Conservation (phyloP, 2,329 filamentous ascomycete genomes). For the Trichoderma lentiforme region DNA sequence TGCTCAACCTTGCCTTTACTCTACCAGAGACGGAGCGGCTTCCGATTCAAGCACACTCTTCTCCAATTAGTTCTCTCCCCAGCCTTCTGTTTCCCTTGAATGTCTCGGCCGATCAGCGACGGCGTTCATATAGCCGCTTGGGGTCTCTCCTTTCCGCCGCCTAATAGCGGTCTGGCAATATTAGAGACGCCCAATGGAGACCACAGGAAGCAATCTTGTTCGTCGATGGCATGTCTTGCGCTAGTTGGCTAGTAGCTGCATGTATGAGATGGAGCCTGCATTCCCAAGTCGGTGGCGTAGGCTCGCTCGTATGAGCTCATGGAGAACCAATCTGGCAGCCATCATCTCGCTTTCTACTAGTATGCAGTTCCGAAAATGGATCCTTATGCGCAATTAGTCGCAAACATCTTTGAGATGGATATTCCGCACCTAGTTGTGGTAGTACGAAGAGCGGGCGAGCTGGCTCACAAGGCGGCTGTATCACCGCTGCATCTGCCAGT, state of each 20-base stretch:
- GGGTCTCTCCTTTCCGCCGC: background rate
- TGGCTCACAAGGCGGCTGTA: background rate
- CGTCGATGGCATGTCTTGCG: background rate
- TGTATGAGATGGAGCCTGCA: conserved; percentile 7
- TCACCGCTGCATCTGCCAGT: background rate
- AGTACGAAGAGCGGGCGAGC: background rate
- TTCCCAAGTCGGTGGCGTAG: background rate
- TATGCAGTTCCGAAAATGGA: background rate
- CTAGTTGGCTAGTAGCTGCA: background rate
- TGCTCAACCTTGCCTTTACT: background rate
- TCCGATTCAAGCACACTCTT: background rate
- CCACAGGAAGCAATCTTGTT: background rate
- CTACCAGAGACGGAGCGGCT: background rate
- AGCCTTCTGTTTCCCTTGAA: background rate
- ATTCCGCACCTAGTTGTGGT: background rate
- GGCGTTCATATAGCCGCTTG: background rate
- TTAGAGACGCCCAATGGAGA: background rate
- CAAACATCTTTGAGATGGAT: background rate
- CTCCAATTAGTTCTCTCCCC: background rate
- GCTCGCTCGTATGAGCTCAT: background rate
- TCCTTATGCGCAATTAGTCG: background rate
- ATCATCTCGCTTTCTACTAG: background rate
- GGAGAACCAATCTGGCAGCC: background rate
- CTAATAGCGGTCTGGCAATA: background rate
- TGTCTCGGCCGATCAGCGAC: conserved; percentile 6